These are phyloP conservation scores for Nissolia schottii DNA, from an alignment of 306 rosid genomes.

Conservation along the genomic window DNA sequence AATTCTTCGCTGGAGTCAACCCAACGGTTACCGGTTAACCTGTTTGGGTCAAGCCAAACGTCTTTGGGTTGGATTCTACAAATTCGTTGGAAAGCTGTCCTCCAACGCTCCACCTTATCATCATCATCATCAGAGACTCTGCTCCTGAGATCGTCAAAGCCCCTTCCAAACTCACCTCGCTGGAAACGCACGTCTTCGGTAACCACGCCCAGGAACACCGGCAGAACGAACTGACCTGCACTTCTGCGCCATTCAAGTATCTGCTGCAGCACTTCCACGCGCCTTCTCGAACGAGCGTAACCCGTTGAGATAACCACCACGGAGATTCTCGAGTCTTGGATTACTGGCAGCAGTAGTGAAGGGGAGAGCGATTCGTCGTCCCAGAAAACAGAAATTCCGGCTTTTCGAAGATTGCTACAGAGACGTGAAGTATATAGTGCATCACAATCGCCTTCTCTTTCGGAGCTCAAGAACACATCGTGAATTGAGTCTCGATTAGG, in stretches of 20 bases:
- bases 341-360: background rate
- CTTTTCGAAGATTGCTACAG: background rate
- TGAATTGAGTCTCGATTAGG: background rate
- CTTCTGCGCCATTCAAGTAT: background rate
- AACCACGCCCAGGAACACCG: background rate
- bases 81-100: background rate
- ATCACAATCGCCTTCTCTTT: background rate
- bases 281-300: background rate
- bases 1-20: background rate
- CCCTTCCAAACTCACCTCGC: background rate
- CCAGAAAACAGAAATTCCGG: background rate
- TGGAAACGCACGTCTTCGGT: background rate
- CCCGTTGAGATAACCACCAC: background rate
- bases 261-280: background rate
- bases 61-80: no score
- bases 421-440: background rate
- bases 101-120: no score
- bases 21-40: no score
- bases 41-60: no score
- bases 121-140: no score
- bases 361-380: background rate
- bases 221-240: background rate
- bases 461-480: slow-evolving; percentile 1
- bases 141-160: background rate
- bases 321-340: background rate